These are phyloP conservation scores for Litchi chinensis DNA, from an alignment of 345 rosid genomes.

Conservation along the genomic window DNA sequence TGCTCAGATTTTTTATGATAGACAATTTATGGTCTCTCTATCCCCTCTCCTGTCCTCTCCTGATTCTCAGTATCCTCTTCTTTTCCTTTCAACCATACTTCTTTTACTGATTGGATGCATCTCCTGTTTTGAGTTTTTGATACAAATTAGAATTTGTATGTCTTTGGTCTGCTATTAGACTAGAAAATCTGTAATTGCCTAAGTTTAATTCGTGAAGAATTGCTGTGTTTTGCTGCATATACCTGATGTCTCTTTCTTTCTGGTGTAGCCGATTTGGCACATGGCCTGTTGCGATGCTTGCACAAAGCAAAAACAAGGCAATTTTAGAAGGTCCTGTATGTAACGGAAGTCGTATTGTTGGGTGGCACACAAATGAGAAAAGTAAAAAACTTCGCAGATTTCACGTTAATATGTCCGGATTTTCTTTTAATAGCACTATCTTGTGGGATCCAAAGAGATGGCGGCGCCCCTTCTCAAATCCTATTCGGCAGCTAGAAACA, in stretches of 20 bases:
- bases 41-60: not conserved
- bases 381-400: constrained; percentile 82
- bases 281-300: constrained; percentile 98
- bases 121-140: not conserved
- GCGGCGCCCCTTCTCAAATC: constrained; percentile 51
- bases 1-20: not conserved
- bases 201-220: not conserved
- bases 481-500: constrained; percentile 71
- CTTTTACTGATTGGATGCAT: not conserved
- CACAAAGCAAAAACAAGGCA: constrained; percentile 86
- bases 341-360: constrained; percentile 74
- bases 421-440: constrained; percentile 92
- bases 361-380: constrained; percentile 98
- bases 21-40: not conserved
- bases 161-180: not conserved
- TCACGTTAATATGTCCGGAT: constrained; percentile 96
- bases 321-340: constrained; percentile 88
- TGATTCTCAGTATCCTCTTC: not conserved
- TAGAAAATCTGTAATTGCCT: not conserved
- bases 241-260: constrained; percentile 29
- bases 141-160: not conserved
- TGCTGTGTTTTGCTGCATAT: constrained; percentile 17
- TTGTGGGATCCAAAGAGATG: constrained; percentile 92
- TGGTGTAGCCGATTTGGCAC: constrained; percentile 79
- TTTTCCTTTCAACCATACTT: not conserved